Conservation (phyloP, 495 filamentous ascomycete species). For the Penicillium ochrochloron region DNA sequence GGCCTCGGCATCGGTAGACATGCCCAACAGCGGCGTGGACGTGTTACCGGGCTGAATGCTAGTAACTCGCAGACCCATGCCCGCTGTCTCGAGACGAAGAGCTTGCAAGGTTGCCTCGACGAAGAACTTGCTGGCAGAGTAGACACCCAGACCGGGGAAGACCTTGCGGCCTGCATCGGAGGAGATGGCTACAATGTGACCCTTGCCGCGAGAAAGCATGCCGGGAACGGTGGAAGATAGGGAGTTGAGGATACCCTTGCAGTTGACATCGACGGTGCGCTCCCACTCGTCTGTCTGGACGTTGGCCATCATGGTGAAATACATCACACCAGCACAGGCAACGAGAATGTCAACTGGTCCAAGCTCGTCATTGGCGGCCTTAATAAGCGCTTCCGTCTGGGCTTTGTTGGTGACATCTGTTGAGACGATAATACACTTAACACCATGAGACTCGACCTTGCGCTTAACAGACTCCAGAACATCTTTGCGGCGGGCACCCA, state of each 20-base stretch:
- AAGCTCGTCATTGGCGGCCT: slow-evolving; percentile 55
- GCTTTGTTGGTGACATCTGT: slow-evolving; percentile 65
- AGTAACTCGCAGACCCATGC: slow-evolving; percentile 65
- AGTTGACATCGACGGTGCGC: slow-evolving; percentile 71
- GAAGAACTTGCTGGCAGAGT: slow-evolving; percentile 75
- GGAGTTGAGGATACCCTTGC: slow-evolving; percentile 70
- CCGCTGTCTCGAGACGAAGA: slow-evolving; percentile 68
- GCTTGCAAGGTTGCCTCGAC: slow-evolving; percentile 71
- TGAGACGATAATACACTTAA: slow-evolving; percentile 59
- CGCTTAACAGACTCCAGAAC: slow-evolving; percentile 61
- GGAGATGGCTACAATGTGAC: slow-evolving; percentile 71
- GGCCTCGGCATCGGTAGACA: slow-evolving; percentile 69
- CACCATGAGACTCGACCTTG: slow-evolving; percentile 50
- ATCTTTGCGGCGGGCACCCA: slow-evolving; percentile 65
- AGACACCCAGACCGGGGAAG: slow-evolving; percentile 74
- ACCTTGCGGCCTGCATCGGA: slow-evolving; percentile 73
- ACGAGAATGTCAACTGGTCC: slow-evolving; percentile 70
- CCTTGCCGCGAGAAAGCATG: slow-evolving; percentile 64
- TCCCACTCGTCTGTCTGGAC: slow-evolving; percentile 68
- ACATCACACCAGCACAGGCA: slow-evolving; percentile 74
- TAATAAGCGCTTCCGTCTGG: slow-evolving; percentile 60
- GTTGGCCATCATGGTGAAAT: slow-evolving; percentile 76
- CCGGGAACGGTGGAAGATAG: slow-evolving; percentile 60
- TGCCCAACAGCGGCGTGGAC: slow-evolving; percentile 63
- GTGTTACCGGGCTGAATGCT: slow-evolving; percentile 71